These are phyloP conservation scores for Aspergillus sp. DNA, from an alignment of 2,329 filamentous ascomycete species.

Conservation along the genomic window DNA sequence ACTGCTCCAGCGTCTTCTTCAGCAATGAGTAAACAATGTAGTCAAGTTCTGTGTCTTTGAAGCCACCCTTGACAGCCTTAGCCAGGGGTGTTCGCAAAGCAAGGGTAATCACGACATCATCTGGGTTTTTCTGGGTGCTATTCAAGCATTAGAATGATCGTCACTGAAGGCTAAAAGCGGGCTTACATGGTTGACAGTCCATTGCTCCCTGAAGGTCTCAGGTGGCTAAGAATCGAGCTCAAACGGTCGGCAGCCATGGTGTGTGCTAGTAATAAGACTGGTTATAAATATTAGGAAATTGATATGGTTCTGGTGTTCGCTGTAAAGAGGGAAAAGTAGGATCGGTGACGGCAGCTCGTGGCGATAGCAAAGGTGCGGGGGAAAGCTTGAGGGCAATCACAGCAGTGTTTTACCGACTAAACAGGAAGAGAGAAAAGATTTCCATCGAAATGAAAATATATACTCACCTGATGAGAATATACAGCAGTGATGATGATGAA, in stretches of 20 bases:
- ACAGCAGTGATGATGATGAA: no score
- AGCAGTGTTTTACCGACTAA: no score
- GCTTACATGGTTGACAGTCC: constrained; percentile 73
- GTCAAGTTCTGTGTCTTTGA: constrained; percentile 91
- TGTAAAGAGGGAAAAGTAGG: background rate
- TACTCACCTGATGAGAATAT: no score
- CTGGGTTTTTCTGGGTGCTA: constrained; percentile 86
- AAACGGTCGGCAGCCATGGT: constrained; percentile 80
- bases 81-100: constrained; percentile 83
- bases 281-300: background rate
- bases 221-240: constrained; percentile 79
- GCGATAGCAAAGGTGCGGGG: no score
- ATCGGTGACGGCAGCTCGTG: no score
- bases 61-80: constrained; percentile 85
- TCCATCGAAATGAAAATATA: no score
- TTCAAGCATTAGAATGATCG: background rate
- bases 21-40: constrained; percentile 78
- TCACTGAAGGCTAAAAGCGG: constrained; percentile 2
- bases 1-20: constrained; percentile 67
- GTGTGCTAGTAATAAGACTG: constrained; percentile 5
- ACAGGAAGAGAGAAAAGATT: no score
- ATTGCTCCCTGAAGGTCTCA: constrained; percentile 63
- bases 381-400: no score
- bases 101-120: constrained; percentile 94
- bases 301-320: background rate